Conservation (phyloP, 2,329 filamentous ascomycete genomes). For the Hypoxylon sp. region DNA sequence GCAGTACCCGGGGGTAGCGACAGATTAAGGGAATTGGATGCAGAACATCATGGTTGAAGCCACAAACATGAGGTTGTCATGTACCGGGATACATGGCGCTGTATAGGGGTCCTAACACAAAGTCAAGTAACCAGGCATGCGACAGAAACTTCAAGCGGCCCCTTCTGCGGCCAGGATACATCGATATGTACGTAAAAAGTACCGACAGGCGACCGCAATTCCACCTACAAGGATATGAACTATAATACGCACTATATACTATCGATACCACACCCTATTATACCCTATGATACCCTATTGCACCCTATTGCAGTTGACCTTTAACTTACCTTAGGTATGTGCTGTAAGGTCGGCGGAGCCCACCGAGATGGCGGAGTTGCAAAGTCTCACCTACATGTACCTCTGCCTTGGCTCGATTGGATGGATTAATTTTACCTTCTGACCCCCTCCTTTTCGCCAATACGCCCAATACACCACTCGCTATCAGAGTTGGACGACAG, state of each 20-base stretch:
- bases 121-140: slow-evolving; percentile 19
- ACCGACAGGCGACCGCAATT: slow-evolving; percentile 25
- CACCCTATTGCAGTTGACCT: neutral
- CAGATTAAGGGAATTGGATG: slow-evolving; percentile 1
- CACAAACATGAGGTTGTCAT: neutral
- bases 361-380: slow-evolving; percentile 11
- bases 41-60: neutral
- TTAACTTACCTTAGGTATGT: neutral
- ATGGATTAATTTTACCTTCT: slow-evolving; percentile 34
- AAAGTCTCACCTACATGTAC: slow-evolving; percentile 2
- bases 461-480: slow-evolving; percentile 17
- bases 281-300: neutral
- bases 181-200: slow-evolving; percentile 22
- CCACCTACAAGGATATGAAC: neutral
- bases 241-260: neutral
- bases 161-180: slow-evolving; percentile 25
- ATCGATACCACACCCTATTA: neutral
- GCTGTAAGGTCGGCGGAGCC: slow-evolving; percentile 7
- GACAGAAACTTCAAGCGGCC: slow-evolving; percentile 27
- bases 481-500: slow-evolving; percentile 28
- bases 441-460: slow-evolving; percentile 13
- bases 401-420: slow-evolving; percentile 18
- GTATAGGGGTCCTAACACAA: slow-evolving; percentile 5
- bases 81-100: slow-evolving; percentile 7
- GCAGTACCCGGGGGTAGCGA: neutral